Evolutionary conservation across 305 asterid genomes (phyloP), one percentile per base, ranked within the genome.

Genomic region (Stenogyne calaminthoides): DNA sequence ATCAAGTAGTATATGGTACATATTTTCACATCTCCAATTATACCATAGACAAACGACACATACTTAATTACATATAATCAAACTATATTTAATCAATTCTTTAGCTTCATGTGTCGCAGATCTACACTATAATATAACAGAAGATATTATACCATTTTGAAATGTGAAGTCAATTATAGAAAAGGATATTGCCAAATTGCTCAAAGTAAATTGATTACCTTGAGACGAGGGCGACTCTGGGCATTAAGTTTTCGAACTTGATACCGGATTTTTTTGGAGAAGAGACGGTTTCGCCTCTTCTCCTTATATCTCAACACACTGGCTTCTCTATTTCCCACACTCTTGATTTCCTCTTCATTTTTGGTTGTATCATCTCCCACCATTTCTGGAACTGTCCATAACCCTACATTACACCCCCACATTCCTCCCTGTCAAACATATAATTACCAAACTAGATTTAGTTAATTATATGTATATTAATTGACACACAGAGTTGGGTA

Each of bases 191-290:
- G 42, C 10, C 42, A 2, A 37, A 7, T 7, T 11, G 42, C 11
- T 2, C 1, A 37, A 9, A 7, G 42, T 37, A 37, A 37, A 37
- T 7, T 0, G 52, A 11, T 11, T 80, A 92, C 98, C 98, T 93
- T 93, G 51, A 89, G 56, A 25, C 98, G 95, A 55, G 98, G 97
- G 51, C 98, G 96, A 51, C 91, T 93, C 69, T 93, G 95, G 1
- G 98, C 98, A 47, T 93, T 90, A 58, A 89, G 89, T 74, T 93
- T 93, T 49, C 98, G 68, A 66, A 93, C 97, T 83, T 93, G 87
- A 59, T 93, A 93, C 9, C 98, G 83, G 27, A 90, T 91, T 61
- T 79, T 86, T 64, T 85, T 89, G 49, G 96, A 80, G 79, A 84
- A 90, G 72, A 93, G 96, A 59, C 98, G 77, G 51, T 86, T 88